Evolutionary conservation across 768 basidiomycete species (phyloP).

Genomic region (Lactarius quietus): DNA sequence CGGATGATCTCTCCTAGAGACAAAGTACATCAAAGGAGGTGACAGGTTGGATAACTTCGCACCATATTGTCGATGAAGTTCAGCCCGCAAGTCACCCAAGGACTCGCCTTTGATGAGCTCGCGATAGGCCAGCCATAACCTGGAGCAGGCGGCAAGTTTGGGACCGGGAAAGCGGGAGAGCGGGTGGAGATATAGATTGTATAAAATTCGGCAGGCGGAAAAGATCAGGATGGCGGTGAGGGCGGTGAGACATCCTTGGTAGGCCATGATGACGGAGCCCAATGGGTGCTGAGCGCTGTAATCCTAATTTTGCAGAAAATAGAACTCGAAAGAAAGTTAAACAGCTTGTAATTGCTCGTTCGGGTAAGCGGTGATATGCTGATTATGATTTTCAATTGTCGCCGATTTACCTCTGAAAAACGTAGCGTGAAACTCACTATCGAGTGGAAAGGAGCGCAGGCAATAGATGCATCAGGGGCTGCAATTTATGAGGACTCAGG

Average conservation of each 20-base stretch:
- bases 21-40: background rate
- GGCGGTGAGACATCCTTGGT: background rate
- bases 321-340: too few relatives aligned
- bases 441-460: too few relatives aligned
- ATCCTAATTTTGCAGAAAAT: too few relatives aligned
- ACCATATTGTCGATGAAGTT: slow-evolving; percentile 6
- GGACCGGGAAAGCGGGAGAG: slow-evolving; percentile 1
- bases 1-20: slow-evolving; percentile 8
- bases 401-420: too few relatives aligned
- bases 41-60: background rate
- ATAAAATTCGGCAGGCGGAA: background rate
- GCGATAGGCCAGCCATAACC: background rate
- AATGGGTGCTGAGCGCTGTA: too few relatives aligned
- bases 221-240: background rate
- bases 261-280: too few relatives aligned
- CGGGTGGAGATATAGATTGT: background rate
- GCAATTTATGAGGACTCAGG: too few relatives aligned
- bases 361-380: too few relatives aligned
- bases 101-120: background rate
- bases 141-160: background rate
- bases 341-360: too few relatives aligned
- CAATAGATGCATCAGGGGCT: too few relatives aligned
- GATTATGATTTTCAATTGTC: too few relatives aligned
- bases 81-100: background rate
- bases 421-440: too few relatives aligned